Conservation (phyloP, 2,329 filamentous ascomycete genomes). For the Coleophoma cylindrospora region DNA sequence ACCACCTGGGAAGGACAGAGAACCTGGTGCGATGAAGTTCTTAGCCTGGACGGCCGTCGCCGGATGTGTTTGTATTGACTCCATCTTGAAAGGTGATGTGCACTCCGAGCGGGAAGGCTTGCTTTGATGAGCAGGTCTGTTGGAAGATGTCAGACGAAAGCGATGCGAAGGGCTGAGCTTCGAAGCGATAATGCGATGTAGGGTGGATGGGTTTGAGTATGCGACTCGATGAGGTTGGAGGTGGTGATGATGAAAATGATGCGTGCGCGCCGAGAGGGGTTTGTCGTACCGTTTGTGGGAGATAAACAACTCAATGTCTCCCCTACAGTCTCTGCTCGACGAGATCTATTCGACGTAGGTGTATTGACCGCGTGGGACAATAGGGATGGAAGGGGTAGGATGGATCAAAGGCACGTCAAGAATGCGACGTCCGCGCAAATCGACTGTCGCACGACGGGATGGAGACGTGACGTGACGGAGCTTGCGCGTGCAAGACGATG, state of each 20-base stretch:
- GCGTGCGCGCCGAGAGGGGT: conserved; percentile 12
- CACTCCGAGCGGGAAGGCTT: conserved; percentile 21
- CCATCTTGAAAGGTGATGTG: conserved; percentile 51
- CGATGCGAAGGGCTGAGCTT: conserved; percentile 3
- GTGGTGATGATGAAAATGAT: background rate
- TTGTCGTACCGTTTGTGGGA: conserved; percentile 65
- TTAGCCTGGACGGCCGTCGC: conserved; percentile 89
- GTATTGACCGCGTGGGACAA: too few species aligned
- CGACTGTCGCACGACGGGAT: too few species aligned
- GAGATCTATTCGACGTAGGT: background rate
- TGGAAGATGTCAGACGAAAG: conserved; percentile 19
- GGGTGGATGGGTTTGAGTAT: conserved; percentile 1
- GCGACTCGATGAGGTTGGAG: background rate
- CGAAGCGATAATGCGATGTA: background rate
- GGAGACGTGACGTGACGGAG: too few species aligned
- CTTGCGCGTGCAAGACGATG: background rate
- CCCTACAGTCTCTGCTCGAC: conserved; percentile 55
- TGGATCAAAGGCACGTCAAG: too few species aligned
- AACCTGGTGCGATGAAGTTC: conserved; percentile 89
- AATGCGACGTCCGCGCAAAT: too few species aligned
- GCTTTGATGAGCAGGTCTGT: conserved; percentile 21
- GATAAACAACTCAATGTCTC: conserved; percentile 99
- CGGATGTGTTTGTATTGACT: conserved; percentile 86
- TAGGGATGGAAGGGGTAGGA: too few species aligned
- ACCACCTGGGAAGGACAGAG: conserved; percentile 85